Percentiles rank a stretch among this genome's conserved stretches.
Evolutionary conservation across 169 alveolate species (phyloP).

Genomic region (Amoebophrya sp.): DNA sequence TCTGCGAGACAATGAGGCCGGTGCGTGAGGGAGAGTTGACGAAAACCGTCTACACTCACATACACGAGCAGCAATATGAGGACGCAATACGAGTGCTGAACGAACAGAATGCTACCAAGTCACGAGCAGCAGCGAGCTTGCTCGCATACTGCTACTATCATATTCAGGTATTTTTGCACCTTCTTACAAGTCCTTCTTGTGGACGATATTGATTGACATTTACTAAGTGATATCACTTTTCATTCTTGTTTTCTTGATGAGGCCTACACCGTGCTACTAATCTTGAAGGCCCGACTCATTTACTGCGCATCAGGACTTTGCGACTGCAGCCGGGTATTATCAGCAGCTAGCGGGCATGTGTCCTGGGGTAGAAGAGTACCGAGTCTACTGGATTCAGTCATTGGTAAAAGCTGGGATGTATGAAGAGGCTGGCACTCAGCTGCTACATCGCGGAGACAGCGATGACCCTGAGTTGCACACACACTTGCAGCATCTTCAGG

Average conservation of each 20-base stretch:
- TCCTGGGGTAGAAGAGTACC: neutral
- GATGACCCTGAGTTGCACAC: neutral
- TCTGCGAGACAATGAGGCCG: neutral
- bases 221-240: too few relatives aligned
- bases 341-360: neutral
- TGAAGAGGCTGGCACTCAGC: neutral
- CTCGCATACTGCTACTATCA: slow-evolving; percentile 11
- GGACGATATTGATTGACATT: too few relatives aligned
- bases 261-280: too few relatives aligned
- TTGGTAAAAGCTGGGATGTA: neutral
- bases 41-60: neutral
- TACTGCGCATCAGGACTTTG: too few relatives aligned
- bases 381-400: neutral
- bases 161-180: too few relatives aligned
- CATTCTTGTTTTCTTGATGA: too few relatives aligned
- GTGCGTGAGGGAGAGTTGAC: neutral
- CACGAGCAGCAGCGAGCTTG: neutral
- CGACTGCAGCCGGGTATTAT: neutral
- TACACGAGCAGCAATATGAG: neutral
- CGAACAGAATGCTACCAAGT: neutral
- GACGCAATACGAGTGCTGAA: neutral
- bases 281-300: too few relatives aligned
- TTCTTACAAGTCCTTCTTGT: too few relatives aligned
- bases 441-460: neutral
- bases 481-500: neutral